Evolutionary conservation across 2,329 filamentous ascomycete species (phyloP), one percentile per base, ranked within the genome.

Genomic region (Nothophaeocryptopus gaeumannii): DNA sequence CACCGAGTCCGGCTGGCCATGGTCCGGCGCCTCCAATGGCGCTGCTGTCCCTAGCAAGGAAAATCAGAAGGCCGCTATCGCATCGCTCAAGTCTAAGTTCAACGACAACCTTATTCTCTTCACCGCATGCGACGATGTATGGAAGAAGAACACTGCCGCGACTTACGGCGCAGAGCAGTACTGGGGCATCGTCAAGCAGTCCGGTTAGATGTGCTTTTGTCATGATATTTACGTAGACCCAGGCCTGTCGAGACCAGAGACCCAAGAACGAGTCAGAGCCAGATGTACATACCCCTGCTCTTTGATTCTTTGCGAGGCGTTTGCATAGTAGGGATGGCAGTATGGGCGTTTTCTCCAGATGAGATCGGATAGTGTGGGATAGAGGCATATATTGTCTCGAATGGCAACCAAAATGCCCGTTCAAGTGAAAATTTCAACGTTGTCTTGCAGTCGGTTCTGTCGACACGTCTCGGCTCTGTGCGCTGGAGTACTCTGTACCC

Each of bases 1-100:
- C 58, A 89, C 88, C 1, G 90, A 95, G 74, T 85, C 85, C 2
- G 90, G 90, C 43, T 96, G 89, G 89, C 89, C 89, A 36, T 83
- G 80, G 66, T 69, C 80, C 58, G 89, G 89, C 13, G 59, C 73
- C 10, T 53, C 76, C 45, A 91, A 93, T 65, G 81, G 82, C 2
- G 63, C 66, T 13, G 88, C 88, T n/a, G 73, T 91, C 2, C 86
- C 89, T 0, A 82, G 82, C 10, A 61, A 72, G n/a, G 71, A 75
- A 9, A 82, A 90, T 58, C 89, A 95, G 68, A 65, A 73, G 9
- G 66, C 69, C 15, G 89, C 89, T 9, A 68, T 95, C 32, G 67
- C 72, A 5, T 84, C 83, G 16, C 80, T 95, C 62, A 81, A 79
- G 67, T 63, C 65, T 33, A 73, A 75, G 2, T 89, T 89, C 64